Base-by-base conservation (phyloP, 257 asterid genomes). In the Vinca minor region DNA sequence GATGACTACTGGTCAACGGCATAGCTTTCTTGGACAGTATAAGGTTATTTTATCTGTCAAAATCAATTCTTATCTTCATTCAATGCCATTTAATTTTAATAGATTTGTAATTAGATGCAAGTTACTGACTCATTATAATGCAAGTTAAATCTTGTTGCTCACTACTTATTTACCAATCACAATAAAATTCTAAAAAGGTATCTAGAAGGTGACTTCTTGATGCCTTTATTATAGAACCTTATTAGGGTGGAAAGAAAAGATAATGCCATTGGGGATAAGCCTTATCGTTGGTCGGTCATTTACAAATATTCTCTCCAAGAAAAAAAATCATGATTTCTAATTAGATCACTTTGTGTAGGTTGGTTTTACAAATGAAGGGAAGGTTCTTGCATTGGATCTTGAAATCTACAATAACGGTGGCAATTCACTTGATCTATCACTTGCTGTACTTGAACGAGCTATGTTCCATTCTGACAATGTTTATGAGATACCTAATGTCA, bases 381-480 rank as follows among this genome's bases (percentile, higher is more conserved):
- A 89, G 66, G 79, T 92, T 68, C 94, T 87, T 56, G 96, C 94
- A 10, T 75, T 92, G 85, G 95, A 89, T 76, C 96, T 92, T 81
- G 84, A 81, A 73, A 84, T 92, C 64, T 92, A 64, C 81, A 89
- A 78, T 67, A 89, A 89, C 69, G 98, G 85, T 28, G 98, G 98
- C 71, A 85, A 89, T 78, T 85, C 98, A 18, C 92, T 89, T 63
- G 98, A 92, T 74, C 85, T 92, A 56, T 92, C 98, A 44, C 84
- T 82, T 61, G 83, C 96, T 44, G 79, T 92, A 82, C 95, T 92
- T 65, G 98, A 92, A 76, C 95, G 98, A 32, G 82, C 98, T 71
- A 92, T 92, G 95, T 92, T 92, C 77, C 92, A 85, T 67, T 89
- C 98, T 0, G 86, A 89, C 67, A 92, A 89, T 65, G 96, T 89